These are phyloP conservation scores for Bjerkandera adusta DNA, from an alignment of 1,284 basidiomycete species.

Conservation along the genomic window DNA sequence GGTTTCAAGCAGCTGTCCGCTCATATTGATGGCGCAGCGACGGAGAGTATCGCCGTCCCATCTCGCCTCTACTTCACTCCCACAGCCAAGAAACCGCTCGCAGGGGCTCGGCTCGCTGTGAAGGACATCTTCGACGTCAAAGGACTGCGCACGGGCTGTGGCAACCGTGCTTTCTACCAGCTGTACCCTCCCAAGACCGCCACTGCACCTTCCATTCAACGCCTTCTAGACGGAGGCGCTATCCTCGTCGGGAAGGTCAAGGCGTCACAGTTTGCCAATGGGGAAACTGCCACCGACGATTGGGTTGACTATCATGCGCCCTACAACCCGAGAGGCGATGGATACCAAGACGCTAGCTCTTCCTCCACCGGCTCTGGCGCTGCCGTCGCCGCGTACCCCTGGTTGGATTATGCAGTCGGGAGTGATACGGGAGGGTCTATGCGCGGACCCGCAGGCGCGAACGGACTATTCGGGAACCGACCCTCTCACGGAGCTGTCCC, in stretches of 20 bases:
- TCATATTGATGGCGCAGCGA: constrained; percentile 25
- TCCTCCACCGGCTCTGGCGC: constrained; percentile 40
- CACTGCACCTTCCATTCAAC: constrained; percentile 43
- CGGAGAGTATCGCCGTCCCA: constrained; percentile 28
- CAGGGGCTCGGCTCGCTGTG: constrained; percentile 29
- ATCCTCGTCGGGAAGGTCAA: constrained; percentile 51
- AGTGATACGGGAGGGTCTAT: constrained; percentile 42
- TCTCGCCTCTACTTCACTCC: constrained; percentile 31
- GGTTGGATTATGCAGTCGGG: constrained; percentile 39
- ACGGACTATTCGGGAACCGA: constrained; percentile 38
- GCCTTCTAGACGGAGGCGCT: constrained; percentile 45
- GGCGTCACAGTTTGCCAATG: constrained; percentile 56
- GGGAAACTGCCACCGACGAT: constrained; percentile 48
- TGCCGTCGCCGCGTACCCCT: constrained; percentile 35
- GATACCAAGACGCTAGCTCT: constrained; percentile 42
- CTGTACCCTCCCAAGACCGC: constrained; percentile 31
- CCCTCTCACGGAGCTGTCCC: constrained; percentile 36
- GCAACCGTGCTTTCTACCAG: constrained; percentile 29
- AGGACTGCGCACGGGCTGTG: constrained; percentile 30
- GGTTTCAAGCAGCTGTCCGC: constrained; percentile 26
- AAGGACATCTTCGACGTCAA: constrained; percentile 33
- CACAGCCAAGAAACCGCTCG: constrained; percentile 26
- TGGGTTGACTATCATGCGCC: constrained; percentile 51
- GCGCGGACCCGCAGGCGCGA: constrained; percentile 36
- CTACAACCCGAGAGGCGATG: constrained; percentile 54